These are phyloP conservation scores for Glycine soja DNA, from an alignment of 306 rosid species.

Conservation along the genomic window DNA sequence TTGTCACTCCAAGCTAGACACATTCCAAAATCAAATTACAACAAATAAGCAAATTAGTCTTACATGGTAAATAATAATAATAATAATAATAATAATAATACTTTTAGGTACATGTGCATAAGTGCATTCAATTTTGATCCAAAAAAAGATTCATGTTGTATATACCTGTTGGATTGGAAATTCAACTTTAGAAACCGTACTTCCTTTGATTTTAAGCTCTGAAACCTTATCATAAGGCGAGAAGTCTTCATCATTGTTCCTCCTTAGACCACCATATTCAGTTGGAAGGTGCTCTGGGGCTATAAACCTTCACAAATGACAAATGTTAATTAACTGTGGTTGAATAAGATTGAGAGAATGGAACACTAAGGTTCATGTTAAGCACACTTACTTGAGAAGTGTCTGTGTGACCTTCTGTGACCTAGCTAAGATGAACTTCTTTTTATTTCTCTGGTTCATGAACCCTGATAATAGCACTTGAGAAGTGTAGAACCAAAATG, in stretches of 20 bases:
- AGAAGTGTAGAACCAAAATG: constrained; percentile 79
- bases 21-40: constrained; percentile 23
- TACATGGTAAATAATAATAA: neutral
- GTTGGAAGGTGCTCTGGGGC: constrained; percentile 78
- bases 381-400: constrained; percentile 75
- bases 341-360: neutral
- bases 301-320: constrained; percentile 56
- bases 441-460: constrained; percentile 58
- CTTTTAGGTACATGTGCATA: constrained; percentile 12
- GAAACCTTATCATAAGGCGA: constrained; percentile 61
- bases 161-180: constrained; percentile 70
- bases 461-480: constrained; percentile 64
- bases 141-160: neutral
- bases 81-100: too few relatives aligned
- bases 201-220: constrained; percentile 61
- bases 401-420: constrained; percentile 64
- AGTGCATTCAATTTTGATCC: constrained; percentile 4
- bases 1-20: constrained; percentile 69
- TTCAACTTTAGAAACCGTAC: constrained; percentile 52
- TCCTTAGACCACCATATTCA: constrained; percentile 80
- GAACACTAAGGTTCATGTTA: neutral
- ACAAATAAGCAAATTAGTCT: neutral
- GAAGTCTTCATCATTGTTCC: constrained; percentile 71
- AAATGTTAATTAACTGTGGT: constrained; percentile 35
- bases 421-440: constrained; percentile 69